Evolutionary conservation across 108 stramenopile genomes (phyloP).

Genomic region (Skeletonema tropicum): DNA sequence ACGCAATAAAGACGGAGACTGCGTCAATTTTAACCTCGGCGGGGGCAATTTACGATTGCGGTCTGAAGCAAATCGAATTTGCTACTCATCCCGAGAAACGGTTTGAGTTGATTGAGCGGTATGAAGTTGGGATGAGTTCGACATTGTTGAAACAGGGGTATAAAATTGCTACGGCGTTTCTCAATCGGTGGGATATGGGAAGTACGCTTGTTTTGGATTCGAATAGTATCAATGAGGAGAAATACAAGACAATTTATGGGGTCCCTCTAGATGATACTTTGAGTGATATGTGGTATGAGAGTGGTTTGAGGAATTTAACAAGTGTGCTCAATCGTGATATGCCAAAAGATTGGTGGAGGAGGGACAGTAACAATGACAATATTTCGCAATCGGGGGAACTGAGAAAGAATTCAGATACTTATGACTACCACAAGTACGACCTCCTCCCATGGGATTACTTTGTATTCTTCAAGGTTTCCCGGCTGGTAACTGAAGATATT

Average conservation of each 20-base stretch:
- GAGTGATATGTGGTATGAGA: constrained; percentile 52
- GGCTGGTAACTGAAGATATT: constrained; percentile 45
- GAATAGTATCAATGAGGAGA: constrained; percentile 6
- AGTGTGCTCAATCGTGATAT: constrained; percentile 12
- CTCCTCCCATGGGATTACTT: constrained; percentile 52
- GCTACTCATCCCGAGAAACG: constrained; percentile 20
- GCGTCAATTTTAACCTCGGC: constrained; percentile 32
- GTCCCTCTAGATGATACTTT: constrained; percentile 42
- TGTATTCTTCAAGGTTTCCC: constrained; percentile 56
- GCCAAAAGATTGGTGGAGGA: constrained; percentile 22
- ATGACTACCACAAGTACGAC: constrained; percentile 47
- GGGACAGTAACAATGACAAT: neutral
- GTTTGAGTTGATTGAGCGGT: constrained; percentile 46
- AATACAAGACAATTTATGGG: constrained; percentile 18
- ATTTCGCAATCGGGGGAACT: neutral
- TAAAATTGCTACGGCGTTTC: constrained; percentile 38
- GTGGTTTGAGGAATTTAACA: constrained; percentile 40
- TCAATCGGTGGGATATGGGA: constrained; percentile 44
- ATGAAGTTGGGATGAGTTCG: constrained; percentile 57
- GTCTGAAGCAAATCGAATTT: constrained; percentile 37
- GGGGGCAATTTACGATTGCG: constrained; percentile 57
- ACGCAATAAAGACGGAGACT: constrained; percentile 43
- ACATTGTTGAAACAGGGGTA: constrained; percentile 43
- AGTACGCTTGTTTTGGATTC: constrained; percentile 29
- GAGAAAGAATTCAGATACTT: constrained; percentile 20